phyloP scores from a whole-genome alignment of 345 rosid species.

The Clarkia xantiana region DNA sequence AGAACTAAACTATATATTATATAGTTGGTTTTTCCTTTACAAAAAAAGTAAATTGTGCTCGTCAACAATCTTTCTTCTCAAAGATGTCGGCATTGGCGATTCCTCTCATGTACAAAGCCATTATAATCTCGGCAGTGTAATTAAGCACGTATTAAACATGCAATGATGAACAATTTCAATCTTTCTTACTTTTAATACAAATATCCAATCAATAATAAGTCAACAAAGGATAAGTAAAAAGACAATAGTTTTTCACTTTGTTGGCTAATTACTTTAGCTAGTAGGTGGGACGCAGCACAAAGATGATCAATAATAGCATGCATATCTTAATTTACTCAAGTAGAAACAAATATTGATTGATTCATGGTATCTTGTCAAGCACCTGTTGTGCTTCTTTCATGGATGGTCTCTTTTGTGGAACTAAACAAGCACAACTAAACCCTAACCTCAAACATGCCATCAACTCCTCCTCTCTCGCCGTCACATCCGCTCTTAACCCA shows the following conservation, averaged over 20 bases:
- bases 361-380: constrained; percentile 36
- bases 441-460: constrained; percentile 54
- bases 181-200: too few relatives aligned
- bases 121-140: too few relatives aligned
- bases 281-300: constrained; percentile 6
- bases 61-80: too few relatives aligned
- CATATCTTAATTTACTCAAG: constrained; percentile 5
- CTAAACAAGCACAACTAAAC: constrained; percentile 49
- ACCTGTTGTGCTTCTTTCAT: constrained; percentile 69
- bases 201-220: constrained; percentile 1
- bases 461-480: constrained; percentile 35
- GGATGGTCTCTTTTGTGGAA: constrained; percentile 67
- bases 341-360: neutral
- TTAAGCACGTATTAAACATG: too few relatives aligned
- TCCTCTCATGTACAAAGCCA: too few relatives aligned
- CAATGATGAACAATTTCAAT: too few relatives aligned
- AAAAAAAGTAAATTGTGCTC: too few relatives aligned
- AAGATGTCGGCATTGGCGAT: too few relatives aligned
- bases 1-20: too few relatives aligned
- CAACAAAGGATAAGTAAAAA: constrained; percentile 17
- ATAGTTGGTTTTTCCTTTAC: too few relatives aligned
- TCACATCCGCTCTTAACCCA: constrained; percentile 44
- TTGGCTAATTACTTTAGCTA: constrained; percentile 7
- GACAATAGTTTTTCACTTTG: constrained; percentile 13
- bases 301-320: too few relatives aligned